Evolutionary conservation across 257 asterid genomes (phyloP).

Genomic region (Vinca minor): DNA sequence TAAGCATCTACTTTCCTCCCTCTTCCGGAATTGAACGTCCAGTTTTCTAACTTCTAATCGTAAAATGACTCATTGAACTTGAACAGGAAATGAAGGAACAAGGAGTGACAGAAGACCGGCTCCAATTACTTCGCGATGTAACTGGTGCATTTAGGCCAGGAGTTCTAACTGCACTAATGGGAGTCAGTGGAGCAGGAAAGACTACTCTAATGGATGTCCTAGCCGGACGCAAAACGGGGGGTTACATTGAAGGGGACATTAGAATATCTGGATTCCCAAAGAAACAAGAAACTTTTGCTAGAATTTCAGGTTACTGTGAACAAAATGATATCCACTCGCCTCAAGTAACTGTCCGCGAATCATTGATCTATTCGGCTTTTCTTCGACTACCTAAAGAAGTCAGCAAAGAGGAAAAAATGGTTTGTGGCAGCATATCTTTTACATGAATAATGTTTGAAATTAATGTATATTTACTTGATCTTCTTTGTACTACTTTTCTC

Average conservation of each 20-base stretch:
- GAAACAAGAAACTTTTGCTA: slow-evolving; percentile 58
- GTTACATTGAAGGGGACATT: slow-evolving; percentile 55
- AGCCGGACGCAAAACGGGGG: slow-evolving; percentile 59
- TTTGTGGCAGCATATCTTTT: no score
- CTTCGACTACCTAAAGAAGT: slow-evolving; percentile 50
- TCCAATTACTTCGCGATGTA: slow-evolving; percentile 45
- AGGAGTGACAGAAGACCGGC: slow-evolving; percentile 43
- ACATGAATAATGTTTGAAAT: background rate
- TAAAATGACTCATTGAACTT: no score
- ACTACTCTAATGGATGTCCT: slow-evolving; percentile 71
- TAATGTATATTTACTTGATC: background rate
- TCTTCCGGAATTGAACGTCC: no score
- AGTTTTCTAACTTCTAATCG: no score
- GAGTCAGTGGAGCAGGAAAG: slow-evolving; percentile 78
- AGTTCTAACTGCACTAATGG: slow-evolving; percentile 64
- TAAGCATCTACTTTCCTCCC: no score
- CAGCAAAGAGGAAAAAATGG: slow-evolving; percentile 42
- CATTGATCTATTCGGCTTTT: slow-evolving; percentile 52
- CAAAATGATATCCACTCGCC: slow-evolving; percentile 65
- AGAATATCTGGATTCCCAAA: slow-evolving; percentile 61
- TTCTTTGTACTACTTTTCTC: background rate
- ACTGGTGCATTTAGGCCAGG: slow-evolving; percentile 72
- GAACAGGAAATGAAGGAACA: slow-evolving; percentile 49
- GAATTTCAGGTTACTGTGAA: slow-evolving; percentile 67
- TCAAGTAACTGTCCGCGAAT: slow-evolving; percentile 58